Evolutionary conservation across 2,329 filamentous ascomycete species (phyloP).

Genomic region (Paraphoma sp.): DNA sequence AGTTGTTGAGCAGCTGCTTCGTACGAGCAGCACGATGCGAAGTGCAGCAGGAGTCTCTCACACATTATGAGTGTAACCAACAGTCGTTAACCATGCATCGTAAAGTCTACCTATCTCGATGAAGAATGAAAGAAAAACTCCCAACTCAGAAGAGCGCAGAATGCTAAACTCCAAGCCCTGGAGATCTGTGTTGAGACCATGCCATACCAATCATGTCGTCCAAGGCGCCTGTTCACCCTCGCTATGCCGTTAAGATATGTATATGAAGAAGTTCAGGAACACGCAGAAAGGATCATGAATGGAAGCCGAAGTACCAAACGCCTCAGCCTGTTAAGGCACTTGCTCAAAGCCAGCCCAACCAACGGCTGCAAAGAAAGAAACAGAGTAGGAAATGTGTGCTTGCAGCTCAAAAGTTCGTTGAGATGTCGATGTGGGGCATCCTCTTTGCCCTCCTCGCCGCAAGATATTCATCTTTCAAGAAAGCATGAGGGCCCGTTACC

Average conservation of each 20-base stretch:
- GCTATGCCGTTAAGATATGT: slow-evolving; percentile 25
- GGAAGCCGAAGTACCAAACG: slow-evolving; percentile 4
- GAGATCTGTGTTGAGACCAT: background rate
- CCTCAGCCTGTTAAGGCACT: background rate
- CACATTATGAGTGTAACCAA: no score
- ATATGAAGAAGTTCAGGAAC: slow-evolving; percentile 5
- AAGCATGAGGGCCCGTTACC: background rate
- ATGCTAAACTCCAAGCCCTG: slow-evolving; percentile 1
- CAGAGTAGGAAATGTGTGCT: background rate
- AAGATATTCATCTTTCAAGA: background rate
- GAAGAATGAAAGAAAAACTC: background rate
- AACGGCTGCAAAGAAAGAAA: background rate
- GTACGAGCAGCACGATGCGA: background rate
- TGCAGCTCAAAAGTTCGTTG: slow-evolving; percentile 5
- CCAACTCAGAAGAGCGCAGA: background rate
- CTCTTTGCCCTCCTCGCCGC: background rate
- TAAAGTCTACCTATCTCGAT: background rate
- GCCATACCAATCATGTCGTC: background rate
- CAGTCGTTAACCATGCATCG: background rate
- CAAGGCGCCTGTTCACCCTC: slow-evolving; percentile 20
- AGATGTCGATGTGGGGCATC: background rate
- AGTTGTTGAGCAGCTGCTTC: background rate
- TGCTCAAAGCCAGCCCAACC: background rate
- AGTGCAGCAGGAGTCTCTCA: no score
- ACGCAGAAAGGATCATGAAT: background rate